Base-by-base conservation (phyloP, 2,329 filamentous ascomycete genomes). In the Exophiala mesophila region DNA sequence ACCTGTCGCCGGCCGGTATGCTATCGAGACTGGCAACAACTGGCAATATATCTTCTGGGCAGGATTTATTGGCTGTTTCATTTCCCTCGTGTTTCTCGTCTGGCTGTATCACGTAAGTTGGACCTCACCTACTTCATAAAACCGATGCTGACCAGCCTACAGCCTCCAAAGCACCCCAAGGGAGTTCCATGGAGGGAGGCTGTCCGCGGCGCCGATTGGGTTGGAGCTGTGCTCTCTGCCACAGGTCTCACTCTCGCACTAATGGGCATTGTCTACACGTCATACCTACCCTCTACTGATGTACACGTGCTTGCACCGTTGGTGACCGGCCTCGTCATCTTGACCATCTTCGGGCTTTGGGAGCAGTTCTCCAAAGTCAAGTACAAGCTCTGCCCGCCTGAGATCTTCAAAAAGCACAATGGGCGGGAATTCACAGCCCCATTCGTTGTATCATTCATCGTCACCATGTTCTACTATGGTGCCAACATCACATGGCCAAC, bases 391-490 rank as follows among this genome's bases (percentile, higher is more conserved):
- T 69, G 66, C 2, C 70, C 70, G 5, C 60, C 67, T 0, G 59
- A 63, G 34, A 59, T 74, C 49, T 74, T 74, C 53, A 65, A 65
- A 3, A 58, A 62, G 8, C 63, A 64, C 12, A 56, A 61, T 20
- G 71, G 71, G 1, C 62, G 70, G 12, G 67, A 70, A 24, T 64
- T 73, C 32, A 72, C 70, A 0, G 68, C 65, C 0, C 69, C 70
- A 0, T 70, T 67, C 31, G 59, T 72, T 16, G 65, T 64, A 3
- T 60, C 64, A 1, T 65, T 65, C 30, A 64, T 74, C 29, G 62
- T 72, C 16, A 73, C 66, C 41, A 74, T 73, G 70, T 72, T 73
- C 53, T 73, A 73, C 56, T 74, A 72, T 54, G 63, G 63, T 21
- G 63, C 63, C 28, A 70, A 67, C 45, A 63, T 72, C 31, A 59